phyloP scores from a whole-genome alignment of 148 eudicot species.

The Cornus florida region DNA sequence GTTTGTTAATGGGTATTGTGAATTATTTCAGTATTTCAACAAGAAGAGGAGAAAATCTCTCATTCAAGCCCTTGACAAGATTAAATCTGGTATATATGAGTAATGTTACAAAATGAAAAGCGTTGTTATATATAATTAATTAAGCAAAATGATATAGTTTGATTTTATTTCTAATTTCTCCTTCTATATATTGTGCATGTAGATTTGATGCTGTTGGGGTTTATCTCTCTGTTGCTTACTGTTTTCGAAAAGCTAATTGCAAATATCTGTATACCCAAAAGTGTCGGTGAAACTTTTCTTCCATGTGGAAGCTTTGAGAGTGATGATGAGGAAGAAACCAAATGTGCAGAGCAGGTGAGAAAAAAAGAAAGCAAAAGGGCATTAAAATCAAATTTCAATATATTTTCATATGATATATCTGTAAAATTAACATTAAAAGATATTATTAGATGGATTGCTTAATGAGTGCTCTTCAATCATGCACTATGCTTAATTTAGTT shows the following conservation, averaged over 20 bases:
- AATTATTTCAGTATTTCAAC: conserved; percentile 31
- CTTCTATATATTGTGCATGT: not conserved
- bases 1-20: not conserved
- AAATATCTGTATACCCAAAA: conserved; percentile 32
- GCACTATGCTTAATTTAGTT: too few species aligned
- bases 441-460: too few species aligned
- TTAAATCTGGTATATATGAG: conserved; percentile 35
- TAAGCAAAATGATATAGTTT: not conserved
- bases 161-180: not conserved
- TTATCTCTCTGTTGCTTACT: conserved; percentile 39
- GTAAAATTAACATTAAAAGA: too few species aligned
- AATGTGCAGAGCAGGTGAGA: conserved; percentile 36
- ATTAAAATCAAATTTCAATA: not conserved
- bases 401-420: too few species aligned
- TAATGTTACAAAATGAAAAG: not conserved
- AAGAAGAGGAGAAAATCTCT: conserved; percentile 33
- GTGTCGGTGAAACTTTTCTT: conserved; percentile 29
- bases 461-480: too few species aligned
- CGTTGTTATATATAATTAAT: not conserved
- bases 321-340: conserved; percentile 30
- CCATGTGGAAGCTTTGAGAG: conserved; percentile 28
- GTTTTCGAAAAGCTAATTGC: conserved; percentile 28
- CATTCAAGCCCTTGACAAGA: conserved; percentile 38
- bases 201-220: conserved; percentile 52
- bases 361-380: not conserved